Evolutionary conservation across 441 rosid species (phyloP).

Genomic region (Gossypium gossypioides): DNA sequence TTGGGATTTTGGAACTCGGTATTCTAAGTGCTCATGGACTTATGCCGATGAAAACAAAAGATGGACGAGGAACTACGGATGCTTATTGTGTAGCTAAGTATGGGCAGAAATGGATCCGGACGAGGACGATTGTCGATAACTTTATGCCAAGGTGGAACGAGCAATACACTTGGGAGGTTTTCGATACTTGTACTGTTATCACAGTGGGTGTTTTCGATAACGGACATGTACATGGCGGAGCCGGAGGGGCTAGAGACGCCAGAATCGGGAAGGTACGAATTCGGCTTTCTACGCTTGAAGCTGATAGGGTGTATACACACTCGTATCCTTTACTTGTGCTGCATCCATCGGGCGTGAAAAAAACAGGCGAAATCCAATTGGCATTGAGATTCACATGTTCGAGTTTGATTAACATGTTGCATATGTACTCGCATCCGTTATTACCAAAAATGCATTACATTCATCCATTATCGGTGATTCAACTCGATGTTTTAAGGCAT

Average conservation of each 20-base stretch:
- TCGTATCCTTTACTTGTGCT: conserved; percentile 41
- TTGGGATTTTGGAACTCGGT: conserved; percentile 44
- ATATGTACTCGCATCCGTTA: conserved; percentile 32
- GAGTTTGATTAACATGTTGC: conserved; percentile 34
- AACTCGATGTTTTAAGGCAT: conserved; percentile 33
- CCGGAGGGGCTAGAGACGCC: not conserved
- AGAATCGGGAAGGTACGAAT: conserved; percentile 45
- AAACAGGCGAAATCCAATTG: conserved; percentile 46
- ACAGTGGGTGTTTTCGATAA: conserved; percentile 42
- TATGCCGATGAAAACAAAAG: conserved; percentile 34
- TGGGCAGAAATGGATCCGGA: conserved; percentile 48
- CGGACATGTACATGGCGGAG: not conserved
- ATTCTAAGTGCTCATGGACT: conserved; percentile 36
- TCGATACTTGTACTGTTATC: conserved; percentile 45
- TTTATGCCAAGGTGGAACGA: conserved; percentile 44
- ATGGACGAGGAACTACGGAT: conserved; percentile 32
- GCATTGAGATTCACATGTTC: conserved; percentile 39
- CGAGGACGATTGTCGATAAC: conserved; percentile 40
- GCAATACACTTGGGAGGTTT: conserved; percentile 50
- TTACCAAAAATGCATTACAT: conserved; percentile 52
- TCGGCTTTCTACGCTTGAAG: conserved; percentile 37
- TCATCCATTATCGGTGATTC: conserved; percentile 33
- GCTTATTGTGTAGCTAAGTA: conserved; percentile 50
- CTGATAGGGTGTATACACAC: conserved; percentile 44
- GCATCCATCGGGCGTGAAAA: conserved; percentile 36